Percentiles rank a stretch among this genome's conserved stretches.
Conservation (phyloP, 1,139 yeast species). For the Candida neerlandica region DNA sequence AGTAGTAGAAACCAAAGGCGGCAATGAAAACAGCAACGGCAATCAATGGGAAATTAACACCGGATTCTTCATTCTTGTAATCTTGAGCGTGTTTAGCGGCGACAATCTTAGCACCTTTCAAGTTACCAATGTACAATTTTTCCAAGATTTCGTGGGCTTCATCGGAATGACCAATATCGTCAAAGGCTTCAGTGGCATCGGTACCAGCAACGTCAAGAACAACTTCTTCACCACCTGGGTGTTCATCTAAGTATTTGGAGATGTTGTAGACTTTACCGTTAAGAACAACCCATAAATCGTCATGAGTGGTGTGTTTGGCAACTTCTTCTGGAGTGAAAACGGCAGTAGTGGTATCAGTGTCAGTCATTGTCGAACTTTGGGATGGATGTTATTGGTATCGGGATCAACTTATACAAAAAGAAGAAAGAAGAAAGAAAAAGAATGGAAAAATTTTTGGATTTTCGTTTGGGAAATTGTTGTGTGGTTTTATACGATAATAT, state of each 20-base stretch:
- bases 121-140: constrained; percentile 67
- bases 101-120: constrained; percentile 42
- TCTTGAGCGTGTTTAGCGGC: constrained; percentile 16
- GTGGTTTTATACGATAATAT: constrained; percentile 5
- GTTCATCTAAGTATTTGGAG: constrained; percentile 85
- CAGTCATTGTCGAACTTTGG: background rate
- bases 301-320: constrained; percentile 71
- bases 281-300: constrained; percentile 88
- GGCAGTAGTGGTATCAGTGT: constrained; percentile 21
- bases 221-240: constrained; percentile 97
- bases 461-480: constrained; percentile 2
- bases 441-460: background rate
- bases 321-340: constrained; percentile 57
- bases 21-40: constrained; percentile 54
- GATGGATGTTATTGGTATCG: too few species aligned
- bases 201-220: constrained; percentile 86
- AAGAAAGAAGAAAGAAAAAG: background rate
- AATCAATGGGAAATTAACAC: constrained; percentile 35
- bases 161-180: constrained; percentile 97
- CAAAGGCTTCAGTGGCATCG: constrained; percentile 93
- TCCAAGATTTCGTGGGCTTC: constrained; percentile 83
- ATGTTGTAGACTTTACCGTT: constrained; percentile 91
- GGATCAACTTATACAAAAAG: too few species aligned
- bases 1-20: constrained; percentile 59
- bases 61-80: constrained; percentile 25